Conservation (phyloP, 176 grass and related monocot genomes). For the Oryza brachyantha region DNA sequence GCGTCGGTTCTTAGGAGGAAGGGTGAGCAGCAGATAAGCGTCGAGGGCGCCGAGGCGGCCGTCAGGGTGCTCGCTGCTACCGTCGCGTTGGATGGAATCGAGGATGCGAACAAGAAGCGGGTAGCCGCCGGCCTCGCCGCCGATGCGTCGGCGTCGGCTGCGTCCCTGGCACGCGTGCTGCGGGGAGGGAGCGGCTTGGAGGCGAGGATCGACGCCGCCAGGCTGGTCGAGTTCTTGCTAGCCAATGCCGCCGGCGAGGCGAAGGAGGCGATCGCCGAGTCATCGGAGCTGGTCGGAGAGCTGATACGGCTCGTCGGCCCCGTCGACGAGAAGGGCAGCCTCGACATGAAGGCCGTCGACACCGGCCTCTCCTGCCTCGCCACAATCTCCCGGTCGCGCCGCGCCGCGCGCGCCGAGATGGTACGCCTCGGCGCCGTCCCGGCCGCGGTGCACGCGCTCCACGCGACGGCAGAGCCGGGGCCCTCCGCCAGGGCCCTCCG, state of each 20-base stretch:
- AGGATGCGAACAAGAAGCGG: slow-evolving; percentile 60
- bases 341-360: slow-evolving; percentile 42
- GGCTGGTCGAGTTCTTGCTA: slow-evolving; percentile 51
- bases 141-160: slow-evolving; percentile 24
- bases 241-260: slow-evolving; percentile 11
- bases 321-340: slow-evolving; percentile 47
- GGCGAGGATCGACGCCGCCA: slow-evolving; percentile 52
- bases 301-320: slow-evolving; percentile 60
- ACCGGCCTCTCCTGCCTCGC: slow-evolving; percentile 49
- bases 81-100: slow-evolving; percentile 46
- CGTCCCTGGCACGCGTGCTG: slow-evolving; percentile 57
- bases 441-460: slow-evolving; percentile 49
- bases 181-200: slow-evolving; percentile 32
- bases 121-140: slow-evolving; percentile 35
- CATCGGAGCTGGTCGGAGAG: slow-evolving; percentile 46
- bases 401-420: slow-evolving; percentile 36
- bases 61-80: slow-evolving; percentile 51
- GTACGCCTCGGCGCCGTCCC: slow-evolving; percentile 49
- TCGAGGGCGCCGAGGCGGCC: slow-evolving; percentile 37
- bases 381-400: slow-evolving; percentile 28
- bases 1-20: slow-evolving; percentile 46
- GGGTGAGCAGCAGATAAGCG: not conserved
- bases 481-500: slow-evolving; percentile 38
- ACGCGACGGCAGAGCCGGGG: slow-evolving; percentile 1
- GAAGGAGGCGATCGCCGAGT: slow-evolving; percentile 31